Percentiles rank a stretch among this genome's conserved stretches.
phyloP scores from a whole-genome alignment of 352 stramenopile species.

The Globisporangium lucens region DNA sequence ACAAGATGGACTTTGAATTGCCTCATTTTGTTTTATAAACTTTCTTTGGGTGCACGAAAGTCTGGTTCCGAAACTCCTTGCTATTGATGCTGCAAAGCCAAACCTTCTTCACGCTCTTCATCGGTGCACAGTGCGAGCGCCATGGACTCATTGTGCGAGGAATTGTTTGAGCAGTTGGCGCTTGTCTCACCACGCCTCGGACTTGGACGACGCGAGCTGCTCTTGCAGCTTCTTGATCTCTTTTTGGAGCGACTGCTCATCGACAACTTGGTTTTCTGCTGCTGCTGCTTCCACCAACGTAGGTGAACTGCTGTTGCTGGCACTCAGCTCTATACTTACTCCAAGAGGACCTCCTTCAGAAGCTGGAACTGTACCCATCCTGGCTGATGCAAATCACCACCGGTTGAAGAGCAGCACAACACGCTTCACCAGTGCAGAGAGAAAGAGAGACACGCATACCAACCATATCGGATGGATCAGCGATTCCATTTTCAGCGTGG shows the following conservation, averaged over 20 bases:
- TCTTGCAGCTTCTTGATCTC: slow-evolving; percentile 73
- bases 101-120: neutral
- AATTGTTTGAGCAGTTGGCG: slow-evolving; percentile 77
- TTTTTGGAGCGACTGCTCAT: slow-evolving; percentile 39
- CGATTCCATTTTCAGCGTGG: too few species aligned
- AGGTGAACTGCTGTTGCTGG: neutral
- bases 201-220: slow-evolving; percentile 63
- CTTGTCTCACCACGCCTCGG: slow-evolving; percentile 73
- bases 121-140: neutral
- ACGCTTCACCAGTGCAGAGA: too few species aligned
- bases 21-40: slow-evolving; percentile 2
- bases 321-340: neutral
- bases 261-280: slow-evolving; percentile 19
- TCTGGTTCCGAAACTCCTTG: neutral
- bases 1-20: neutral
- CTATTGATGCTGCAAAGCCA: slow-evolving; percentile 1
- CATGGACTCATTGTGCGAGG: slow-evolving; percentile 23
- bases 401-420: too few species aligned
- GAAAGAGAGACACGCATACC: too few species aligned
- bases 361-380: too few species aligned
- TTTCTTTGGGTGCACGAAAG: slow-evolving; percentile 1
- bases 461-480: too few species aligned
- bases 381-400: too few species aligned
- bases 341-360: too few species aligned
- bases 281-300: neutral